phyloP scores from a whole-genome alignment of 345 rosid genomes.

The Firmiana major region DNA sequence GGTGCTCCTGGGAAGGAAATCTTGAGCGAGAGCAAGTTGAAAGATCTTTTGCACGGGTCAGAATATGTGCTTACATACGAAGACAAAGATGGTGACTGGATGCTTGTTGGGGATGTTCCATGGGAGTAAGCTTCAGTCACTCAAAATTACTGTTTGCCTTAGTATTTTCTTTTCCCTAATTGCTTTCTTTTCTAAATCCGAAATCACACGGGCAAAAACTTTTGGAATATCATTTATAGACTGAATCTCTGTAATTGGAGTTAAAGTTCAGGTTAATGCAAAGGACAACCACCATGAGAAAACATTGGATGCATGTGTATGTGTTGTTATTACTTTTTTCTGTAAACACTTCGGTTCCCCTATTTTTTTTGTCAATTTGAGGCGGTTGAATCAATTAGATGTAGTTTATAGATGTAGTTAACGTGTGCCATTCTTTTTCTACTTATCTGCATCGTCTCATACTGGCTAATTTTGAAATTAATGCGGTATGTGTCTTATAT shows the following conservation, averaged over 20 bases:
- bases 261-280: not conserved
- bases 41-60: constrained; percentile 83
- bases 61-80: constrained; percentile 85
- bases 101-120: constrained; percentile 99
- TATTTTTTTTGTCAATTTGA: not conserved
- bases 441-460: not conserved
- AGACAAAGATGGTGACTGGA: constrained; percentile 93
- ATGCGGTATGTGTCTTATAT: not conserved
- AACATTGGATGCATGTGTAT: not conserved
- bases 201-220: not conserved
- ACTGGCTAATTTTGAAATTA: not conserved
- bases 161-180: not conserved
- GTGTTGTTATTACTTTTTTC: not conserved
- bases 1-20: constrained; percentile 58
- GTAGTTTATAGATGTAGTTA: not conserved
- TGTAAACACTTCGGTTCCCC: not conserved
- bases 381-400: not conserved
- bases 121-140: constrained; percentile 69
- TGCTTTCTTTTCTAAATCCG: not conserved
- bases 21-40: constrained; percentile 64
- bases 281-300: not conserved
- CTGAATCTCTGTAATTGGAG: not conserved
- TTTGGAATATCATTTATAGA: not conserved
- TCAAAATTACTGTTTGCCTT: not conserved
- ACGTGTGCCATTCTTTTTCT: not conserved